A percentile compares a stretch with the other conserved stretches of the same genome.
phyloP scores from a whole-genome alignment of 2,329 filamentous ascomycete genomes.

The Monascus ruber region DNA sequence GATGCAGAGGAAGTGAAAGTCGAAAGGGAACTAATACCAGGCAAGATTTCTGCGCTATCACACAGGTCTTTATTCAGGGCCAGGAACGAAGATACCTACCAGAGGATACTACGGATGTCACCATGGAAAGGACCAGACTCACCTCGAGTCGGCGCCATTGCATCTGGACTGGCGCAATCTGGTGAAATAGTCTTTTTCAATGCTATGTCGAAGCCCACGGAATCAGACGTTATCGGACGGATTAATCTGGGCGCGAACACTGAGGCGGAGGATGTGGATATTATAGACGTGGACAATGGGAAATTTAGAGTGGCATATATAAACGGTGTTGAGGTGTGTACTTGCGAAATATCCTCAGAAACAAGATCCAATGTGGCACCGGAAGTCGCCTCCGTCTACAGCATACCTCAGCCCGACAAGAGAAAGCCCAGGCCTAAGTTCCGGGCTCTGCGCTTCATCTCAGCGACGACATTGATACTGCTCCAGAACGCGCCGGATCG shows the following conservation, averaged over 20 bases:
- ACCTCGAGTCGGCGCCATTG: slow-evolving; percentile 61
- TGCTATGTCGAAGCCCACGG: slow-evolving; percentile 44
- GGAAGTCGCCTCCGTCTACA: slow-evolving; percentile 26
- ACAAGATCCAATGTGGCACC: slow-evolving; percentile 33
- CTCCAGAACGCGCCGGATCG: slow-evolving; percentile 46
- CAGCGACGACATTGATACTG: slow-evolving; percentile 41
- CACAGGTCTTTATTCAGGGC: slow-evolving; percentile 42
- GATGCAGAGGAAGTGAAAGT: slow-evolving; percentile 11
- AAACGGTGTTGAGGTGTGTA: slow-evolving; percentile 61
- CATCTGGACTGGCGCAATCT: slow-evolving; percentile 64
- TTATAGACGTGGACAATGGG: slow-evolving; percentile 21
- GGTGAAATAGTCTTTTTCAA: slow-evolving; percentile 74
- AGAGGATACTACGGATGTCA: slow-evolving; percentile 47
- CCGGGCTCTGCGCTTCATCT: slow-evolving; percentile 45
- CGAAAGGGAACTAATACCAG: slow-evolving; percentile 9
- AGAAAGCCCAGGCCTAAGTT: slow-evolving; percentile 39
- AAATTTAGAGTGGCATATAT: slow-evolving; percentile 67
- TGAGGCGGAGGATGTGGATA: slow-evolving; percentile 41
- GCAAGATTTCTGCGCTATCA: slow-evolving; percentile 36
- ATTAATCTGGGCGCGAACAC: slow-evolving; percentile 40
- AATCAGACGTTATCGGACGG: slow-evolving; percentile 42
- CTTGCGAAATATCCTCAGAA: slow-evolving; percentile 47
- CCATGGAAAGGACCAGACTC: slow-evolving; percentile 41
- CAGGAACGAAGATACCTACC: slow-evolving; percentile 46
- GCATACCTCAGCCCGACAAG: slow-evolving; percentile 26